phyloP scores from a whole-genome alignment of 1,284 basidiomycete species.

The Irpex rosettiformis region DNA sequence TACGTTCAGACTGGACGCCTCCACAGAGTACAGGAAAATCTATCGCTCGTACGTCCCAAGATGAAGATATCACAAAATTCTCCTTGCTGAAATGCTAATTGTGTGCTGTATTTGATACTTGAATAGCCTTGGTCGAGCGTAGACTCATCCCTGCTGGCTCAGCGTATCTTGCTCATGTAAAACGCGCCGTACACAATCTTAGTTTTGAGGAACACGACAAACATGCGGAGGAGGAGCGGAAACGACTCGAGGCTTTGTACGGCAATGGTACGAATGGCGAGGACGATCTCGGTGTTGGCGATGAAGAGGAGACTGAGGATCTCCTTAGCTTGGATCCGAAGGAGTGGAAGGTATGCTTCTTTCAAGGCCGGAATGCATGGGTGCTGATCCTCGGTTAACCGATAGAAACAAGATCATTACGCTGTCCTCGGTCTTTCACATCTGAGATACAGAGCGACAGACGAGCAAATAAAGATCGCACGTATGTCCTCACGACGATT shows the following conservation, averaged over 20 bases:
- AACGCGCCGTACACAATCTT: conserved; percentile 69
- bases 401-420: conserved; percentile 96
- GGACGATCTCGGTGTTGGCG: conserved; percentile 90
- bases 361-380: neutral
- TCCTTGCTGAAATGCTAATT: too few species aligned
- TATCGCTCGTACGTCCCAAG: conserved; percentile 31
- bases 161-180: conserved; percentile 80
- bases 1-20: conserved; percentile 28
- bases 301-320: conserved; percentile 82
- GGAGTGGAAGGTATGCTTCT: conserved; percentile 84
- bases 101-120: conserved; percentile 7
- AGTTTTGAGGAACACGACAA: conserved; percentile 82
- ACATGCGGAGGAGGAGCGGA: conserved; percentile 51
- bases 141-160: conserved; percentile 79
- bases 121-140: conserved; percentile 33
- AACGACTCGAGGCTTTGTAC: conserved; percentile 50
- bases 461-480: conserved; percentile 94
- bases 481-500: conserved; percentile 53
- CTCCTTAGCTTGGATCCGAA: conserved; percentile 85
- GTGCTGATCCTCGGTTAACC: neutral
- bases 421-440: conserved; percentile 92
- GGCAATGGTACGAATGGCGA: conserved; percentile 58
- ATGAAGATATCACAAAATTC: too few species aligned
- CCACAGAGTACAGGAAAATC: conserved; percentile 27
- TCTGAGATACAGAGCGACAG: conserved; percentile 84